phyloP scores from a whole-genome alignment of 148 eudicot genomes.

The Rhododendron simsii region DNA sequence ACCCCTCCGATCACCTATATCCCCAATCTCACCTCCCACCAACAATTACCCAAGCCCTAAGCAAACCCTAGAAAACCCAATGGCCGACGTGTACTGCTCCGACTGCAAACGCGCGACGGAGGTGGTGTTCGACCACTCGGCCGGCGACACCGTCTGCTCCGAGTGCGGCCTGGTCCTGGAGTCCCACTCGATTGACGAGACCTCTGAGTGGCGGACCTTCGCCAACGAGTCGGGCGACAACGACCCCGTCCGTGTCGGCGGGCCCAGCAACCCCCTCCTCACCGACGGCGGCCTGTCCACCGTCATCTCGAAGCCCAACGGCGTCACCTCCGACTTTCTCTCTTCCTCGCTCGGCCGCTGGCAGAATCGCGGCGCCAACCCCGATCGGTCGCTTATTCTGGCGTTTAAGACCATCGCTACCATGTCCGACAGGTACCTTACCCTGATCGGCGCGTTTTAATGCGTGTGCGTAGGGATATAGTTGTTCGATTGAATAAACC shows the following conservation, averaged over 20 bases:
- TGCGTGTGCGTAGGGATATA: no score
- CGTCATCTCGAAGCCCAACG: conserved; percentile 72
- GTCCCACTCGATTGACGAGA: conserved; percentile 92
- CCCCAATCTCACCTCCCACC: background rate
- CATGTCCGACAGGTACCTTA: conserved; percentile 78
- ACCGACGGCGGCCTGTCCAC: conserved; percentile 78
- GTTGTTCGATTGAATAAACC: background rate
- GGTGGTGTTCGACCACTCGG: conserved; percentile 83
- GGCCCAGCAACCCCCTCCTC: conserved; percentile 67
- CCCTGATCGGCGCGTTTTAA: background rate
- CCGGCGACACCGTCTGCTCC: conserved; percentile 88
- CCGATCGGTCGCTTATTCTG: conserved; percentile 65
- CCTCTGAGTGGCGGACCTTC: conserved; percentile 92
- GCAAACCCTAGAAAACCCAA: background rate
- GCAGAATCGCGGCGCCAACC: conserved; percentile 66
- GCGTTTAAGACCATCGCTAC: conserved; percentile 83
- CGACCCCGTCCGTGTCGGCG: conserved; percentile 90
- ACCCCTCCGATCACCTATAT: background rate
- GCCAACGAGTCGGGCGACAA: conserved; percentile 80
- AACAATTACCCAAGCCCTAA: background rate
- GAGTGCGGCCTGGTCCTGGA: conserved; percentile 91
- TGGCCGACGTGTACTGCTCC: conserved; percentile 59
- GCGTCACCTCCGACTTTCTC: conserved; percentile 56
- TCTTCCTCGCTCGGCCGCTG: conserved; percentile 67
- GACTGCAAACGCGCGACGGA: conserved; percentile 83